Percentiles rank a stretch among this genome's conserved stretches.
Evolutionary conservation across 2,329 filamentous ascomycete genomes (phyloP).

Genomic region (Monosporascus sp.): DNA sequence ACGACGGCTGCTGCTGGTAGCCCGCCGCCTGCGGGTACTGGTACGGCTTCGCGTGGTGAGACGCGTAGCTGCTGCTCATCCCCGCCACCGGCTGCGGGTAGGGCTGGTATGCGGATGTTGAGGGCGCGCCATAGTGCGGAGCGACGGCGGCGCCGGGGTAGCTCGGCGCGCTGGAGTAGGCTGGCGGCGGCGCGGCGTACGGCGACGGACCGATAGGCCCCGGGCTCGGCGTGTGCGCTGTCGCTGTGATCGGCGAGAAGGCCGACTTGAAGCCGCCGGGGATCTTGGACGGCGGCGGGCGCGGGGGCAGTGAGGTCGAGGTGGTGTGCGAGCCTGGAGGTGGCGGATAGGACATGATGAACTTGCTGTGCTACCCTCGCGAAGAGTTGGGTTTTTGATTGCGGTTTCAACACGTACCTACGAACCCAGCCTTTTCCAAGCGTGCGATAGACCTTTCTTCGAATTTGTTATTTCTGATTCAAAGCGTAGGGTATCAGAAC

Average conservation of each 20-base stretch:
- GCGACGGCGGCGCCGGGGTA: slow-evolving; percentile 33
- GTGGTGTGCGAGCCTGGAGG: slow-evolving; percentile 62
- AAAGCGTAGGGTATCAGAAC: no score
- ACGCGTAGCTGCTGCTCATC: slow-evolving; percentile 12
- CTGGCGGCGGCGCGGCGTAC: slow-evolving; percentile 32
- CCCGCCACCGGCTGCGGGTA: slow-evolving; percentile 25
- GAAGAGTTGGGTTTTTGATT: slow-evolving; percentile 20
- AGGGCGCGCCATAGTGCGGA: slow-evolving; percentile 38
- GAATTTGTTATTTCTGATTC: no score
- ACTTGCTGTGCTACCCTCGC: slow-evolving; percentile 37
- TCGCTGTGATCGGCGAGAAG: slow-evolving; percentile 38
- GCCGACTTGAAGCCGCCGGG: slow-evolving; percentile 43
- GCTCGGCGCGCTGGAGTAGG: slow-evolving; percentile 31
- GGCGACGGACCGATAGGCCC: slow-evolving; percentile 19
- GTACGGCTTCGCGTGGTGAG: slow-evolving; percentile 18
- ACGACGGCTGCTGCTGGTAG: slow-evolving; percentile 25
- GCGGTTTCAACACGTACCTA: slow-evolving; percentile 1
- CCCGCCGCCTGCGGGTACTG: slow-evolving; percentile 23
- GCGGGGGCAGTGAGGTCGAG: slow-evolving; percentile 68
- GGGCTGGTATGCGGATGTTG: slow-evolving; percentile 30
- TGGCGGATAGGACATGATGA: slow-evolving; percentile 82
- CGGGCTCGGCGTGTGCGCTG: slow-evolving; percentile 24
- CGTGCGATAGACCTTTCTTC: not conserved
- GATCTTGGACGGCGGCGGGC: slow-evolving; percentile 59
- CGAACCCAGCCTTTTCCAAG: not conserved